Percentiles rank a stretch among this genome's conserved stretches.
Evolutionary conservation across 225 moss, liverwort and hornwort species (phyloP).

Genomic region (Rhytidiadelphus loreus): DNA sequence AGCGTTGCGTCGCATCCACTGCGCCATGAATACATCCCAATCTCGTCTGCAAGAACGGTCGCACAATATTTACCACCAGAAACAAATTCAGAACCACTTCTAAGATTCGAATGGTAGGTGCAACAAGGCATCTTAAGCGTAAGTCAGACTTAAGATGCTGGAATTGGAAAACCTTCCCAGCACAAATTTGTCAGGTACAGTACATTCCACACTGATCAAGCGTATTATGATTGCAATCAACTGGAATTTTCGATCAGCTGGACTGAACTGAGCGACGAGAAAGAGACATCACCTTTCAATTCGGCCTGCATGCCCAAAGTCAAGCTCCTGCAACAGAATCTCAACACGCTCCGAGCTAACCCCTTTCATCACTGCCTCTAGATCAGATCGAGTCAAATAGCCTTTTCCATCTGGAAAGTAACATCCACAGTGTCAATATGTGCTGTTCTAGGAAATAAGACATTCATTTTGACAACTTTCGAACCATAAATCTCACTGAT

Average conservation of each 20-base stretch:
- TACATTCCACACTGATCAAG: neutral
- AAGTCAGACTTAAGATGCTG: neutral
- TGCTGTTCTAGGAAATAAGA: neutral
- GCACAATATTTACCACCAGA: neutral
- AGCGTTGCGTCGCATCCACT: constrained; percentile 59
- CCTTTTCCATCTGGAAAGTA: constrained; percentile 36
- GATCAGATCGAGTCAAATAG: constrained; percentile 43
- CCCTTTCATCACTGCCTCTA: constrained; percentile 48
- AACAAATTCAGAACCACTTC: neutral
- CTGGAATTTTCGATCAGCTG: neutral
- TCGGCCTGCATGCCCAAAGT: constrained; percentile 42
- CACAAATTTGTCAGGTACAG: neutral
- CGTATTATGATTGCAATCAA: neutral
- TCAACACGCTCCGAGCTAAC: constrained; percentile 45
- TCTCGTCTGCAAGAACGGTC: constrained; percentile 32
- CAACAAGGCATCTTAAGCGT: neutral
- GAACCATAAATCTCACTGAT: neutral
- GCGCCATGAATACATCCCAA: constrained; percentile 62
- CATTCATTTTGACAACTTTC: neutral
- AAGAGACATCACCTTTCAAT: constrained; percentile 30
- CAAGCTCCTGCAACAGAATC: constrained; percentile 47
- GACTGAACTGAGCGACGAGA: neutral
- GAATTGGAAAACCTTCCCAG: neutral
- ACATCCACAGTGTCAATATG: neutral
- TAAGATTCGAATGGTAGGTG: neutral